Evolutionary conservation across 192 early-diverging fungal species (phyloP).

Genomic region (Entomortierella beljakovae): DNA sequence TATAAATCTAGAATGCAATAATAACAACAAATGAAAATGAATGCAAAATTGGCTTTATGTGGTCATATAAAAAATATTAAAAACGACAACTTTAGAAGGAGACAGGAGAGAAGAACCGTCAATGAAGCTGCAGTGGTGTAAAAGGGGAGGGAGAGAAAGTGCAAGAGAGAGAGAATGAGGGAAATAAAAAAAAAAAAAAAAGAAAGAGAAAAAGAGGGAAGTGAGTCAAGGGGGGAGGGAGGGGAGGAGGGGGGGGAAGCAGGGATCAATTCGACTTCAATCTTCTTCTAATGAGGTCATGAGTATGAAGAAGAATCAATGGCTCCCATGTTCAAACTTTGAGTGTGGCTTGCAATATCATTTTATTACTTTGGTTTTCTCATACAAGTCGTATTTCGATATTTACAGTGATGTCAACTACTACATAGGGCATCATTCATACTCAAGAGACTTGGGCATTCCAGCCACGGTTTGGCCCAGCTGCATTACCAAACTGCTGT

Average conservation of each 20-base stretch:
- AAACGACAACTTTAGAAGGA: too few relatives aligned
- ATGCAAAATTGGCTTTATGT: too few relatives aligned
- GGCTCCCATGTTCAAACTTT: neutral
- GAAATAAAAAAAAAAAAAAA: neutral
- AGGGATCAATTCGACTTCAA: neutral
- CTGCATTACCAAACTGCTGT: slow-evolving; percentile 18
- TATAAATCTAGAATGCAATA: too few relatives aligned
- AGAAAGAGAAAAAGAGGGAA: neutral
- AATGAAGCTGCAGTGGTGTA: too few relatives aligned
- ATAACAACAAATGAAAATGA: too few relatives aligned
- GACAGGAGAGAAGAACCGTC: too few relatives aligned
- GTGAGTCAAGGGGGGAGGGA: neutral
- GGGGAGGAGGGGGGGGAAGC: neutral
- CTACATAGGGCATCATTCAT: slow-evolving; percentile 8
- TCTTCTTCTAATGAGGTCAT: too few relatives aligned
- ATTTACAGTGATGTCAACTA: slow-evolving; percentile 1
- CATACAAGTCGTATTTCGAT: neutral
- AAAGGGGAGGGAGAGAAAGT: too few relatives aligned
- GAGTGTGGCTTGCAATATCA: too few relatives aligned
- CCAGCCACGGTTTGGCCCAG: slow-evolving; percentile 10
- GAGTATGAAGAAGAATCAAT: too few relatives aligned
- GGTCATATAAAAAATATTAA: too few relatives aligned
- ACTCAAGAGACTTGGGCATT: slow-evolving; percentile 2
- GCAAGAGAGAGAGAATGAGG: too few relatives aligned
- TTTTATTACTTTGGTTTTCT: neutral